Base-by-base conservation (phyloP, 2,329 filamentous ascomycete species). In the Colletotrichum phormii region DNA sequence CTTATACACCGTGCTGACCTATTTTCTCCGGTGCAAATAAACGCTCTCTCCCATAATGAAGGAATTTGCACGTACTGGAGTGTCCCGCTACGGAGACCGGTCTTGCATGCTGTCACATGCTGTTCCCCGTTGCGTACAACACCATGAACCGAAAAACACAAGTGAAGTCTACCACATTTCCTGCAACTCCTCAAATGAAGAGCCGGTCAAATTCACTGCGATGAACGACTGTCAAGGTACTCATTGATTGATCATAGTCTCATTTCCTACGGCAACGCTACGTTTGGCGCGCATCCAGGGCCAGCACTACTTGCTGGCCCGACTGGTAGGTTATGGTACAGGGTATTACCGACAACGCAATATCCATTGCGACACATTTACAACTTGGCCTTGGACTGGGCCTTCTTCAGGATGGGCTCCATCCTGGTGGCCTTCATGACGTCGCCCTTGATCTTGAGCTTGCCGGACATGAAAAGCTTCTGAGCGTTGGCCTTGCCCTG, bases 341-440 rank as follows among this genome's bases (percentile, higher is more conserved):
- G 70, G 73, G 73, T 74, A 74, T 74, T 73, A 62, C 58, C 64
- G 55, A 73, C 60, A 73, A 63, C 53, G 35, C 55, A 64, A 65
- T 31, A 22, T 59, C 55, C 55, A 37, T 58, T 37, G 18, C 29
- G 5, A 26, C n/a, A n/a, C 61, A 60, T 79, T 87, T 91, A 95
- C 85, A 97, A 86, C 90, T 97, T 97, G 77, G 94, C 90, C 89
- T 94, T 94, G 79, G 86, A 88, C 87, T 95, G 93, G 49, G 94
- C 93, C 89, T 95, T 97, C 89, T 95, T 95, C 76, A 98, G 86
- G 79, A 98, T 93, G 53, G 95, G 94, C 85, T 98, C 95, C 85
- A 98, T 91, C 91, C 97, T 98, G 73, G 95, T 98, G 49, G 97
- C 94, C 90, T 98, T 98, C 96, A 98, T 98, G 74, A 98, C 91